Conservation (phyloP, 148 eudicot species). For the Oxyria digyna region DNA sequence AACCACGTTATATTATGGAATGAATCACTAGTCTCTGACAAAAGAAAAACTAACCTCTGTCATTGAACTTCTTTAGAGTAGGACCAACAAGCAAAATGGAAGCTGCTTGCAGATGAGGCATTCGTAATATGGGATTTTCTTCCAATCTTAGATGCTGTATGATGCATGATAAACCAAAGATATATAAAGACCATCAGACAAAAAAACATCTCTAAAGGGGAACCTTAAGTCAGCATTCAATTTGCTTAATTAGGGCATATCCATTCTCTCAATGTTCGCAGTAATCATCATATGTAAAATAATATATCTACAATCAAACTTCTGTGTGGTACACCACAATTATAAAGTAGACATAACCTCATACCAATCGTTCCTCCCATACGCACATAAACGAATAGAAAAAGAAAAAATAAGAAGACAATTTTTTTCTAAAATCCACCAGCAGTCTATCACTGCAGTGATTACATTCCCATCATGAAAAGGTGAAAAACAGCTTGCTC, state of each 20-base stretch:
- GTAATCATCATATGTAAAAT: not conserved
- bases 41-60: constrained; percentile 44
- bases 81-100: constrained; percentile 90
- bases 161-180: constrained; percentile 16
- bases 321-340: not conserved
- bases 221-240: not conserved
- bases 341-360: not conserved
- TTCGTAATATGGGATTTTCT: constrained; percentile 91
- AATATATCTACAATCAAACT: not conserved
- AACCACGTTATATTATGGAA: constrained; percentile 5
- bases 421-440: not conserved
- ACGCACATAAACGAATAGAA: not conserved
- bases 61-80: constrained; percentile 85
- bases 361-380: not conserved
- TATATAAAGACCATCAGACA: not conserved
- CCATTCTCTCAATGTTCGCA: not conserved
- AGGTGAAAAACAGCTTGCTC: not conserved
- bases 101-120: constrained; percentile 95
- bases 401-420: not conserved
- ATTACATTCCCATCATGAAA: not conserved
- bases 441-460: not conserved
- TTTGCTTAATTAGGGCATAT: not conserved
- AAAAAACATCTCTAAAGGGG: not conserved
- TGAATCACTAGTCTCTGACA: not conserved
- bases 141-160: constrained; percentile 89